Evolutionary conservation across 2,329 filamentous ascomycete species (phyloP), one percentile per base, ranked within the genome.

Genomic region (Neodidymelliopsis sp.): DNA sequence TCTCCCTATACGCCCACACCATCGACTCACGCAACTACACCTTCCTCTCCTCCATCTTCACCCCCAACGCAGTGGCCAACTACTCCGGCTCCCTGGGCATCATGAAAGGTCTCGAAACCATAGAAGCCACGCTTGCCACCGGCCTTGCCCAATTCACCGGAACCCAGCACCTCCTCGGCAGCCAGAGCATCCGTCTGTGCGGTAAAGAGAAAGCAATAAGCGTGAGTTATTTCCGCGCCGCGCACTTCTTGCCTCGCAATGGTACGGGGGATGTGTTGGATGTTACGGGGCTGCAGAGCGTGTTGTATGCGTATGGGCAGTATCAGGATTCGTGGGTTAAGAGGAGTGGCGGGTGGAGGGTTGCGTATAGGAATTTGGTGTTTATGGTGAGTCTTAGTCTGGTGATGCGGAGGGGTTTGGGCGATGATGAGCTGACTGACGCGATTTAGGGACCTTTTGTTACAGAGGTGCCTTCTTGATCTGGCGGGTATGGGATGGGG

Each of bases 301-400:
- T 36, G 8, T 11, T 48, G 24, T 18, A 18, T 20, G 45, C 45
- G 19, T 48, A 36, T 24, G 38, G 30, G 37, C 45, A 48, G 45
- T 48, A 48, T n/a, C 45, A 48, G n/a, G 45, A 48, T 24, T 36
- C 45, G 13, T 48, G 45, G 45, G 31, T 37, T 6, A 48, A 27
- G 31, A 29, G 12, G 2, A 25, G 41, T 41, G 45, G 31, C 12
- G 10, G n/a, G 4, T 48, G 45, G 45, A 48, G 31, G 37, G 41
- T 48, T 11, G 8, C 8, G 19, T 41, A 41, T n/a, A 13, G 45
- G 11, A 48, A 48, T 16, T 23, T 41, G 12, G 45, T 48, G 9
- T 48, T 41, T 8, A 48, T 48, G 45, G 45, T 48, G 15, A 31
- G 37, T 30, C 4, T 11, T 31, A n/a, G n/a, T n/a, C n/a, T n/a